These are phyloP conservation scores for Trichoderma atrobrunneum DNA, from an alignment of 2,329 filamentous ascomycete genomes.

Conservation along the genomic window DNA sequence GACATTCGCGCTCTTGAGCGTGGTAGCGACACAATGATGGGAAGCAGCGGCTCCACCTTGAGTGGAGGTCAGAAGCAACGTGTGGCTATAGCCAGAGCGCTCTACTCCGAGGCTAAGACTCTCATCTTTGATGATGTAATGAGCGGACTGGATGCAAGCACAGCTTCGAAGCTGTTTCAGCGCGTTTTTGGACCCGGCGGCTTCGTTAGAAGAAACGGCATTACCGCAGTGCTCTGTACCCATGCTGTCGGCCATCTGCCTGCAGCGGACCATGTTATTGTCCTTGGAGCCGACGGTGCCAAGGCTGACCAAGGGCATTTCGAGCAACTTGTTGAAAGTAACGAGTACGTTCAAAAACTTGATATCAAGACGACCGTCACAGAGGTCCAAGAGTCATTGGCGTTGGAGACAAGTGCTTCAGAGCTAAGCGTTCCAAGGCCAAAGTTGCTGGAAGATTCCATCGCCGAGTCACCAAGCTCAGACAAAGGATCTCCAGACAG, in stretches of 20 bases:
- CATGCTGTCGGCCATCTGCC: no score
- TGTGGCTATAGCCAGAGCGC: slow-evolving; percentile 39
- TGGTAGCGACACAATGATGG: slow-evolving; percentile 35
- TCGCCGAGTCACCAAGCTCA: slow-evolving; percentile 41
- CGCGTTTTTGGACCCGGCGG: slow-evolving; percentile 35
- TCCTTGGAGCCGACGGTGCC: no score
- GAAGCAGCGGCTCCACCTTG: slow-evolving; percentile 35
- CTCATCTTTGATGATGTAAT: slow-evolving; percentile 44
- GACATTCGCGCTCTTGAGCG: slow-evolving; percentile 31
- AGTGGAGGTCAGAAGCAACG: slow-evolving; percentile 39
- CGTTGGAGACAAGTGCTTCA: not conserved
- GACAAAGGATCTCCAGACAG: slow-evolving; percentile 27
- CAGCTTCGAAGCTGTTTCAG: slow-evolving; percentile 39
- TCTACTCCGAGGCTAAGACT: slow-evolving; percentile 37
- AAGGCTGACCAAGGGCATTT: no score
- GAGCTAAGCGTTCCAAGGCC: slow-evolving; percentile 21
- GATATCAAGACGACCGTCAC: no score
- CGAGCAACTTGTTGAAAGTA: no score
- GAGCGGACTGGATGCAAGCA: slow-evolving; percentile 40
- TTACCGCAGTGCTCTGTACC: no score
- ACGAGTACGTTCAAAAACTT: no score
- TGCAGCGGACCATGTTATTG: no score
- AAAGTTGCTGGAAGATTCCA: slow-evolving; percentile 39
- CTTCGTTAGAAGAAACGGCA: no score
- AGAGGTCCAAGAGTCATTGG: no score